Base-by-base conservation (phyloP, 225 moss, liverwort and hornwort species). In the Asterella californica region DNA sequence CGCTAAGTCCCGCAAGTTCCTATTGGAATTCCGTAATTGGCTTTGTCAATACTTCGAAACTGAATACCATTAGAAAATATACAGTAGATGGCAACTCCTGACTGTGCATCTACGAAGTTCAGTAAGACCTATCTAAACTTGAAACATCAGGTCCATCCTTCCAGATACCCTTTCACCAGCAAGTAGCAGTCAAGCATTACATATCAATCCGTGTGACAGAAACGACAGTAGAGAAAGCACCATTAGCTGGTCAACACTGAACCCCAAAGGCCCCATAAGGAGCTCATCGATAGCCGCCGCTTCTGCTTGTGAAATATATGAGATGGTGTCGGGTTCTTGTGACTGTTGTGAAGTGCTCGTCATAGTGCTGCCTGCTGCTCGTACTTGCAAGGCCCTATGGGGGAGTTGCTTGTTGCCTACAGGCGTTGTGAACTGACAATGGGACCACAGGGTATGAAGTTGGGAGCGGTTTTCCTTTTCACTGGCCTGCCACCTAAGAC, bases 1-100 rank as follows among this genome's bases (percentile, higher is more conserved):
- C 99, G 77, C 97, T 97, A 70, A 97, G 87, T 72, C 97, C 99
- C 75, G 99, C 99, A 80, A 99, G 82, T 81, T 99, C 96, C 96
- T 96, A 85, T 65, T 62, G 79, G 45, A 18, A 24, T 49, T 12
- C 1, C 1, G 11, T n/a, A n/a, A n/a, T n/a, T n/a, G 5, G 33
- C 2, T 54, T 52, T 14, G 15, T 53, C 29, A 75, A 46, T 75
- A 32, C 1, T 14, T 27, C 46, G 45, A 67, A 36, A 21, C 4
- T 67, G 18, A 67, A 1, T 3, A 17, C 15, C 36, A 21, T 36
- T 4, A 15, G 18, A 7, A 67, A 67, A 34, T 15, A 36, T 10
- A 33, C 10, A 0, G 63, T 36, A 17, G 67, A 52, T 14, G 0
- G 65, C 15, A 65, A 34, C 65, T 65, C 7, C 42, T 42, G 4